Evolutionary conservation across 805 yeast species (phyloP).

Genomic region (Candida oleophila): DNA sequence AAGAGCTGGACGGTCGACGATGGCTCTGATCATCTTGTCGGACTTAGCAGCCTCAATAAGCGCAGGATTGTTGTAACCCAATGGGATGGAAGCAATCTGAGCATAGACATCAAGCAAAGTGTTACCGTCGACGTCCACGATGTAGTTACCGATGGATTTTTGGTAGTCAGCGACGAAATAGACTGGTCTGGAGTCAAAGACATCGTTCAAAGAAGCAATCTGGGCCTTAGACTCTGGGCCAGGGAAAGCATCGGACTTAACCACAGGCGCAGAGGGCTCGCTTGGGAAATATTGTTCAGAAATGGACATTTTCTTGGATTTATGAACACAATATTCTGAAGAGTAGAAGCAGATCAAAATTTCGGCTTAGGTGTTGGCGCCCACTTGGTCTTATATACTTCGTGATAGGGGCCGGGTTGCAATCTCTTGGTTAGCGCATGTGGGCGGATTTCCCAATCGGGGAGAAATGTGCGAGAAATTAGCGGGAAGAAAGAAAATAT

Average conservation of each 20-base stretch:
- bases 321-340: neutral
- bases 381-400: no score
- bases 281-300: slow-evolving; percentile 65
- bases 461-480: no score
- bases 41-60: slow-evolving; percentile 66
- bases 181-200: slow-evolving; percentile 70
- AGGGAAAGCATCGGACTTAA: slow-evolving; percentile 62
- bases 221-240: slow-evolving; percentile 67
- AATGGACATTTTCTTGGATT: slow-evolving; percentile 31
- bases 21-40: slow-evolving; percentile 67
- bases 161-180: slow-evolving; percentile 76
- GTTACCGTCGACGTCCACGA: slow-evolving; percentile 81
- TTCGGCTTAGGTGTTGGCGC: no score
- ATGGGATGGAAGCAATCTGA: slow-evolving; percentile 81
- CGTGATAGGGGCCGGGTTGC: no score
- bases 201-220: slow-evolving; percentile 53
- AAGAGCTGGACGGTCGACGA: slow-evolving; percentile 81
- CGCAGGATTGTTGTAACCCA: slow-evolving; percentile 84
- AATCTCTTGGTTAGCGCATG: no score
- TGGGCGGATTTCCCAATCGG: no score
- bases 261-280: slow-evolving; percentile 74
- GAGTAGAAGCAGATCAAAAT: no score
- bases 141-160: slow-evolving; percentile 75
- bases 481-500: no score
- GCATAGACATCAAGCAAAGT: slow-evolving; percentile 70